Evolutionary conservation across 371 early-diverging fungal genomes (phyloP).

Genomic region (Mucor saturninus): DNA sequence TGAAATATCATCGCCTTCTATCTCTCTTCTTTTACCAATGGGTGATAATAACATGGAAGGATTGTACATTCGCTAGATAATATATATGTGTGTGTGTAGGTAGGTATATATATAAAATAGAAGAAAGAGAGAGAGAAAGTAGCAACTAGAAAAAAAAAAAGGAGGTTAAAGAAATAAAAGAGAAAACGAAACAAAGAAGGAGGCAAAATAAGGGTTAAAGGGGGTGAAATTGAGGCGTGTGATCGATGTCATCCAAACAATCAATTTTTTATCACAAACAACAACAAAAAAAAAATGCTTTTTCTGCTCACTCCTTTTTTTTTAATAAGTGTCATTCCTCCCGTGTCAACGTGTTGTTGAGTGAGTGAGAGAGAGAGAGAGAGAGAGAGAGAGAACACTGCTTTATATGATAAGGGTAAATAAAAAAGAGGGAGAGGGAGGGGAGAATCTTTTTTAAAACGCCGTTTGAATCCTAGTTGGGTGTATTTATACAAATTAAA

Average conservation of each 20-base stretch:
- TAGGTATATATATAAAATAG: neutral
- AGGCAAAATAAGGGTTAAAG: slow-evolving; percentile 27
- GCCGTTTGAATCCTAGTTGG: neutral
- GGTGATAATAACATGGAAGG: slow-evolving; percentile 18
- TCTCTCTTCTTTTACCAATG: slow-evolving; percentile 18
- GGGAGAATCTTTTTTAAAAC: neutral
- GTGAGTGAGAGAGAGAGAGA: too few relatives aligned
- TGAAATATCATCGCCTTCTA: slow-evolving; percentile 28
- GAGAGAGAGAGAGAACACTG: too few relatives aligned
- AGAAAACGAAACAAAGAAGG: slow-evolving; percentile 28
- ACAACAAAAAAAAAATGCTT: too few relatives aligned
- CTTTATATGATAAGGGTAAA: too few relatives aligned
- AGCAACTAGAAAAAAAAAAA: slow-evolving; percentile 10
- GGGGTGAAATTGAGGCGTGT: slow-evolving; percentile 22
- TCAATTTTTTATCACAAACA: neutral
- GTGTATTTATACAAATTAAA: too few relatives aligned
- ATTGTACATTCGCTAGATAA: slow-evolving; percentile 7
- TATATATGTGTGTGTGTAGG: neutral
- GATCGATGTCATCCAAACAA: slow-evolving; percentile 21
- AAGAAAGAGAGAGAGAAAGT: neutral
- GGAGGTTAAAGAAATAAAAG: slow-evolving; percentile 2
- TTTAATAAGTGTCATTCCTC: too few relatives aligned
- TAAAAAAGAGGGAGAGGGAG: too few relatives aligned
- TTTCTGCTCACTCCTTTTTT: neutral
- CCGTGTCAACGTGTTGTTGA: too few relatives aligned